These are phyloP conservation scores for Pichia norvegensis DNA, from an alignment of 1,139 yeast genomes.

Conservation along the genomic window DNA sequence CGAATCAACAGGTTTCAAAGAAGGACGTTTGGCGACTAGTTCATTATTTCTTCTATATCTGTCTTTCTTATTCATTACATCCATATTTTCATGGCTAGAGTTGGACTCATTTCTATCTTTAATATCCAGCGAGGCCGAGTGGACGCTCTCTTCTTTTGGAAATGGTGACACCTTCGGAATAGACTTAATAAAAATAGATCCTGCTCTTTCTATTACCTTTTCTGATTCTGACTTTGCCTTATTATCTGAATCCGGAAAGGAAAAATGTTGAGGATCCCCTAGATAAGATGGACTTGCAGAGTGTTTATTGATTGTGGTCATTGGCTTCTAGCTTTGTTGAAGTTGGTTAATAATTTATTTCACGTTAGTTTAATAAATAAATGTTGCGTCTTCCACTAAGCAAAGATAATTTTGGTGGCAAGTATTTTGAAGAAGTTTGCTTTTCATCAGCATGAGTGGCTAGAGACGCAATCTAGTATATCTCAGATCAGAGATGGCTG, in stretches of 20 bases:
- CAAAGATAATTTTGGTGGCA: not conserved
- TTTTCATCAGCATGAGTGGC: not conserved
- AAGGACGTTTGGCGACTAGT: slow-evolving; percentile 3
- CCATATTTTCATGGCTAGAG: not conserved
- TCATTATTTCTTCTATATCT: not conserved
- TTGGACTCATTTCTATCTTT: too few relatives aligned
- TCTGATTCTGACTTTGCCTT: not conserved
- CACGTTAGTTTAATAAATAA: too few relatives aligned
- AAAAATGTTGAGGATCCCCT: slow-evolving; percentile 7
- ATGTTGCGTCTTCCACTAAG: too few relatives aligned
- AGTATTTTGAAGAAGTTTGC: not conserved
- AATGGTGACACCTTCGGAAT: slow-evolving; percentile 12
- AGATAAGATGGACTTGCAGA: slow-evolving; percentile 13
- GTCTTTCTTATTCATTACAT: not conserved
- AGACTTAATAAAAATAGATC: slow-evolving; percentile 14
- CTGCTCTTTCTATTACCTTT: slow-evolving; percentile 11
- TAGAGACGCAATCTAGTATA: too few relatives aligned
- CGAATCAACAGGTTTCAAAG: slow-evolving; percentile 4
- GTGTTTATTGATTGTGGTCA: slow-evolving; percentile 1
- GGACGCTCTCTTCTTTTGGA: not conserved
- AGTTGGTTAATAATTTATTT: too few relatives aligned
- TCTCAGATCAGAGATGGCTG: not conserved
- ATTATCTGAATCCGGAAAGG: not conserved
- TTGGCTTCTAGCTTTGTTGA: not conserved
- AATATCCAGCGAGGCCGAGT: too few relatives aligned